Base-by-base conservation (phyloP, 2,329 filamentous ascomycete genomes). In the Lasiodiplodia gonubiensis region DNA sequence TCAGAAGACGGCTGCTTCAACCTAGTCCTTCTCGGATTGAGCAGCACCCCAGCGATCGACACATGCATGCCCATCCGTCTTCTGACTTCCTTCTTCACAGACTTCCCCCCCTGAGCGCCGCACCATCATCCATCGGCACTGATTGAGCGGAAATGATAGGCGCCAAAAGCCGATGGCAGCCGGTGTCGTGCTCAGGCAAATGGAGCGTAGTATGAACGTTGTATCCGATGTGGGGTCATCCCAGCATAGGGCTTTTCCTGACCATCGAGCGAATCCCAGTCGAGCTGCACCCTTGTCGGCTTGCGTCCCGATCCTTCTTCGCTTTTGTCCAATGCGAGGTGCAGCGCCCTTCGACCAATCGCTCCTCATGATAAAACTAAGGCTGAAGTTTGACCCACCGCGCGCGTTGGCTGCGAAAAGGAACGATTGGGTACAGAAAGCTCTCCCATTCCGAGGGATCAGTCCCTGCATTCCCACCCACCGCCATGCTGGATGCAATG, bases 171-270 rank as follows among this genome's bases (percentile, higher is more conserved):
- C 46, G 59, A 51, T 30, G n/a, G 42, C 30, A 23, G 16, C 37
- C 39, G 23, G 35, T 7, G 21, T n/a, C 55, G 46, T 33, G 39
- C 42, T 42, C 55, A 25, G 25, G n/a, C 27, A 39, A 42, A 42
- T n/a, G 39, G 16, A 18, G 7, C 5, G 16, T n/a, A 8, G 16
- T 16, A 46, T 46, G 37, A 4, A 18, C 59, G 57, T 42, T 27
- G 57, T 61, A 35, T 35, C 57, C 57, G 25, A 61, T 61, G 57
- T 61, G 57, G 57, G 57, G 57, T 61, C 57, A 35, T 46, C 39
- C 18, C 42, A 18, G 42, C 39, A 18, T 42, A 42, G 39, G 39
- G 39, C 39, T 42, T 39, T 39, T 35, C 35, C 21, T 42, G 33
- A 21, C 35, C 54, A 59, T 59, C 54, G 54, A 23, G 30, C 30